A percentile compares a stretch with the other conserved stretches of the same genome.
Evolutionary conservation across 176 grass and related monocot species (phyloP).

Genomic region (Phyllostachys edulis): DNA sequence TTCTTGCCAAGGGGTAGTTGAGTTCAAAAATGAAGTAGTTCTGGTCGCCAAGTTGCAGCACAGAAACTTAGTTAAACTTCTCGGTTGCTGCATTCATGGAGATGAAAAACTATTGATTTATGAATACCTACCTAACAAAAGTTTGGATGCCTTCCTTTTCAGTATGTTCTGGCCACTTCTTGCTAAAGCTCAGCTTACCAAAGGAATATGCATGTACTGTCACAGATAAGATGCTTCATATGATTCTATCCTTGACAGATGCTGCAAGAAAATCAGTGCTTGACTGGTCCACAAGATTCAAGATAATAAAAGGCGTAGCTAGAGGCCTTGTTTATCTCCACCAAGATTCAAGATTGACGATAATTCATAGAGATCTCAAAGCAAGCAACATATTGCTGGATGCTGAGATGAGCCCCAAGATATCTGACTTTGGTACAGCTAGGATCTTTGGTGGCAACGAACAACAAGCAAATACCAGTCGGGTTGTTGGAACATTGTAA

Average conservation of each 20-base stretch:
- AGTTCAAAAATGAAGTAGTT: constrained; percentile 53
- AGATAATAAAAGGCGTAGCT: constrained; percentile 58
- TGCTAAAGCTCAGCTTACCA: background rate
- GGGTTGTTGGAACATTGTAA: constrained; percentile 58
- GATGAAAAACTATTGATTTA: constrained; percentile 51
- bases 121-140: constrained; percentile 51
- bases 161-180: constrained; percentile 21
- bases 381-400: constrained; percentile 48
- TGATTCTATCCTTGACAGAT: constrained; percentile 20
- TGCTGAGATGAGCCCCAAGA: constrained; percentile 52
- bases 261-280: constrained; percentile 28
- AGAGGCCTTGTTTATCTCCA: constrained; percentile 66
- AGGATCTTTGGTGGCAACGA: constrained; percentile 38
- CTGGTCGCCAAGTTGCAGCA: constrained; percentile 51
- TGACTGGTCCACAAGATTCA: constrained; percentile 48
- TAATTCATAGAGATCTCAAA: constrained; percentile 37
- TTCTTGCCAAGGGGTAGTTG: constrained; percentile 43
- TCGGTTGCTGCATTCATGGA: constrained; percentile 33
- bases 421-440: constrained; percentile 51
- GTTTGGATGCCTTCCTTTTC: constrained; percentile 57
- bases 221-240: background rate
- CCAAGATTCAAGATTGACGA: constrained; percentile 47
- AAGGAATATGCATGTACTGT: background rate
- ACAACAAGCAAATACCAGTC: constrained; percentile 35
- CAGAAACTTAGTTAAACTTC: constrained; percentile 50